Evolutionary conservation across 2,329 filamentous ascomycete genomes (phyloP), one percentile per base, ranked within the genome.

Genomic region (Scolecobasidium constrictum): DNA sequence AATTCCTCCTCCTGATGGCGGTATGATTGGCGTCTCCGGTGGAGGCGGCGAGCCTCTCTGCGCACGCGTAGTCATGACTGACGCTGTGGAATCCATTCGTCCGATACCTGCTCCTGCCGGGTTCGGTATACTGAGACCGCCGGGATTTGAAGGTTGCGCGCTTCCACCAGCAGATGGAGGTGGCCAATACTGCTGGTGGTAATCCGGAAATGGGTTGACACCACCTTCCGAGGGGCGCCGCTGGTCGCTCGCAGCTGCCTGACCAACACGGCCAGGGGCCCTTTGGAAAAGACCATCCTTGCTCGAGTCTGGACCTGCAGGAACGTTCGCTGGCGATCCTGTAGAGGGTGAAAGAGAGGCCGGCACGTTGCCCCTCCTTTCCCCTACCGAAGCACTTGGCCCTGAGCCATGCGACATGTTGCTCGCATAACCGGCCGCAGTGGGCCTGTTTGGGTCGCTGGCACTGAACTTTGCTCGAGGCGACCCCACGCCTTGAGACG

Each of bases 31-130:
- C 0, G 92, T 96, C 60, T 96, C 90, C 6, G 92, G 92, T 1
- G 92, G 92, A 4, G 92, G 90, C 4, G 92, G 92, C 20, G 90
- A 96, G 35, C 92, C 92, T 52, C 92, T 77, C 56, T 84, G 88
- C 16, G 92, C 92, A 50, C 85, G 79, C 2, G 90, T 95, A 1
- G 92, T 98, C 2, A 88, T 94, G 11, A 81, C 94, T 0, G 92
- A 96, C 12, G 90, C 87, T 5, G 86, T 94, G 2, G 90, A 95
- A 53, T 73, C 77, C 48, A 81, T 66, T 22, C 78, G 68, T 51
- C 78, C 79, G 47, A 81, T 69, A 2, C 72, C 69, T 20, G 15
- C 6, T 17, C 43, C 43, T 16, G 58, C 62, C 7, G 68, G 67
- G 43, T 71, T 71, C 13, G 71, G 67, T 21, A 75, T 66, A 38